Evolutionary conservation across 305 asterid species (phyloP), one percentile per base, ranked within the genome.

Genomic region (Ilex paraguariensis): DNA sequence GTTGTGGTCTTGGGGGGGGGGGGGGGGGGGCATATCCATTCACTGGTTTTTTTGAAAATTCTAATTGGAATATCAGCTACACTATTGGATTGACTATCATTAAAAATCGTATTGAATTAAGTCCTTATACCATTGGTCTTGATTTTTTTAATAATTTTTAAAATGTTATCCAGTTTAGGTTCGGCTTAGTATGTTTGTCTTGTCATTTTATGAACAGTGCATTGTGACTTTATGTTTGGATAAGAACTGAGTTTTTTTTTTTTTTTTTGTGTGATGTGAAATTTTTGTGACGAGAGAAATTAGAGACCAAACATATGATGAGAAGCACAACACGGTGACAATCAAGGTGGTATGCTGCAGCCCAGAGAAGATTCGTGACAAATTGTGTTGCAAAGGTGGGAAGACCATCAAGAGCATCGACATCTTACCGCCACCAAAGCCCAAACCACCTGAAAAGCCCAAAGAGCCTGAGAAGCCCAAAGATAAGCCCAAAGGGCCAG

Each of bases 351-450:
- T 82, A 1, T 85, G 95, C 75, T 87, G 97, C 68, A 65, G 66
- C 66, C 95, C 95, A 0, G 91, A 87, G 66, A 83, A 79, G 59
- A 45, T 90, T 66, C 88, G 95, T 13, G 92, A 90, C 66, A 83
- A 87, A 59, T 59, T 90, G 36, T 82, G 88, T 32, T 73, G 78
- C 36, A 83, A 76, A 62, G 97, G 95, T 31, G 15, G 71, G 6
- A 73, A 65, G 42, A 79, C 75, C 2, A 87, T 90, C 73, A 76
- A 85, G 36, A 82, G 84, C 69, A 85, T 90, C 56, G 91, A 80
- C 51, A 90, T 90, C 60, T 61, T 56, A 7, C 83, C 66, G 13
- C 81, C 85, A 0, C 67, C 73, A 0, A 87, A 81, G 75, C 86
- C 89, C 62, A 75, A 83, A 3, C 61, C 16, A 0, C 74, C 80